Conservation (phyloP, 495 filamentous ascomycete species). For the Penicillium manginii region DNA sequence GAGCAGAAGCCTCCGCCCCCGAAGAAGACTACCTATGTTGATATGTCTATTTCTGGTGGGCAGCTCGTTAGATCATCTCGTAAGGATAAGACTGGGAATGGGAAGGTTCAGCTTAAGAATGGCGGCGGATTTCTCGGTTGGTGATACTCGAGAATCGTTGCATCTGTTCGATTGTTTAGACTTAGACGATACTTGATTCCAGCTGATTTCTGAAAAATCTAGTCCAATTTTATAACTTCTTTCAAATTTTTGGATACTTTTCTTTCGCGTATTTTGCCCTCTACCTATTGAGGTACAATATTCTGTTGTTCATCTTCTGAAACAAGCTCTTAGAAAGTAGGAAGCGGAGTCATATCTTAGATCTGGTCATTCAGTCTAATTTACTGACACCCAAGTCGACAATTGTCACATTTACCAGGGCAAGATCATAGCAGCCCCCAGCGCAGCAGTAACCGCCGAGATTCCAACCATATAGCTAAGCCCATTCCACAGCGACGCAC, state of each 20-base stretch:
- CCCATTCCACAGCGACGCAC: constrained; percentile 8
- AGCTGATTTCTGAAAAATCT: too few species aligned
- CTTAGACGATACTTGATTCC: too few species aligned
- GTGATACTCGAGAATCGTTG: background rate
- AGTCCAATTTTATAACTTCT: too few species aligned
- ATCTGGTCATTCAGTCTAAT: too few species aligned
- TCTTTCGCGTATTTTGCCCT: too few species aligned
- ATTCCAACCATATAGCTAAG: constrained; percentile 7
- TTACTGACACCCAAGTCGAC: background rate
- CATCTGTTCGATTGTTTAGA: background rate
- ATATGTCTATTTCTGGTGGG: background rate
- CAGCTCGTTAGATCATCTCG: constrained; percentile 1
- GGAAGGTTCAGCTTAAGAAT: background rate
- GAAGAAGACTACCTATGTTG: background rate
- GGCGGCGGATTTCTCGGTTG: background rate
- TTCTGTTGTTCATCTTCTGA: too few species aligned
- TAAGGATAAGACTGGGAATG: background rate
- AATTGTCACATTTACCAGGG: background rate
- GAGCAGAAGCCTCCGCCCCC: background rate
- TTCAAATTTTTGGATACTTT: too few species aligned
- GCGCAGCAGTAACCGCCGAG: constrained; percentile 8
- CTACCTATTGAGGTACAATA: too few species aligned
- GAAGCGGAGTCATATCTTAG: too few species aligned
- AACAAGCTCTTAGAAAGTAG: too few species aligned
- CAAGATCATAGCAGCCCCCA: constrained; percentile 19